Conservation (phyloP, 1,139 yeast genomes). For the Magnusiomyces sp. region DNA sequence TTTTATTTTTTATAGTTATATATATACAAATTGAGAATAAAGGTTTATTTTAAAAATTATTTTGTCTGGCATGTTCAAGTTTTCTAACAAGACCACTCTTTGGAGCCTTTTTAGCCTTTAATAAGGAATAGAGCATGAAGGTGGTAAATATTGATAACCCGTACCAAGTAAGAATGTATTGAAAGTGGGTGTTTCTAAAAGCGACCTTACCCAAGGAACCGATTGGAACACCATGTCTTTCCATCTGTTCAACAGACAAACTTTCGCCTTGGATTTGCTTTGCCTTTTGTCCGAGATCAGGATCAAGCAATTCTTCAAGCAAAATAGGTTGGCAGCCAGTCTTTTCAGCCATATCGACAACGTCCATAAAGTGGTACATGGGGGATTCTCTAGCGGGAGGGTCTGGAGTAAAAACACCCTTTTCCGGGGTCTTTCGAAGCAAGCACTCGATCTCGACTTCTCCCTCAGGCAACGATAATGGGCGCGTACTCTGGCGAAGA, state of each 20-base stretch:
- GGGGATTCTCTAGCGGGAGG: slow-evolving; percentile 45
- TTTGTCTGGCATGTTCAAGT: slow-evolving; percentile 24
- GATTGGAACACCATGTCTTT: slow-evolving; percentile 79
- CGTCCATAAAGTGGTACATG: slow-evolving; percentile 54
- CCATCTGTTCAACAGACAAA: slow-evolving; percentile 27
- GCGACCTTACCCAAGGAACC: slow-evolving; percentile 76
- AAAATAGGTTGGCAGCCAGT: slow-evolving; percentile 66
- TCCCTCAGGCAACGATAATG: slow-evolving; percentile 67
- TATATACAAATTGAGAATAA: slow-evolving; percentile 3
- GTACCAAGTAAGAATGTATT: slow-evolving; percentile 92
- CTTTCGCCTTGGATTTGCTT: slow-evolving; percentile 54
- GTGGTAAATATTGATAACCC: slow-evolving; percentile 69
- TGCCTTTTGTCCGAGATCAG: slow-evolving; percentile 1
- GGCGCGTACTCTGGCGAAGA: slow-evolving; percentile 55
- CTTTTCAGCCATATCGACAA: slow-evolving; percentile 67
- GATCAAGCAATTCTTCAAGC: slow-evolving; percentile 51
- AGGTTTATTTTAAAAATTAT: neutral
- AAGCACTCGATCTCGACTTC: slow-evolving; percentile 67
- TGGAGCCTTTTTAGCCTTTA: slow-evolving; percentile 25
- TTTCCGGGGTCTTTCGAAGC: slow-evolving; percentile 61
- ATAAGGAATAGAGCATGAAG: slow-evolving; percentile 50
- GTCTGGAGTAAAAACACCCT: slow-evolving; percentile 51
- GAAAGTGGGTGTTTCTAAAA: slow-evolving; percentile 81
- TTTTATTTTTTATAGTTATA: slow-evolving; percentile 4
- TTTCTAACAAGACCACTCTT: slow-evolving; percentile 13